Base-by-base conservation (phyloP, 805 yeast species). In the Maudiozyma pseudohumilis region DNA sequence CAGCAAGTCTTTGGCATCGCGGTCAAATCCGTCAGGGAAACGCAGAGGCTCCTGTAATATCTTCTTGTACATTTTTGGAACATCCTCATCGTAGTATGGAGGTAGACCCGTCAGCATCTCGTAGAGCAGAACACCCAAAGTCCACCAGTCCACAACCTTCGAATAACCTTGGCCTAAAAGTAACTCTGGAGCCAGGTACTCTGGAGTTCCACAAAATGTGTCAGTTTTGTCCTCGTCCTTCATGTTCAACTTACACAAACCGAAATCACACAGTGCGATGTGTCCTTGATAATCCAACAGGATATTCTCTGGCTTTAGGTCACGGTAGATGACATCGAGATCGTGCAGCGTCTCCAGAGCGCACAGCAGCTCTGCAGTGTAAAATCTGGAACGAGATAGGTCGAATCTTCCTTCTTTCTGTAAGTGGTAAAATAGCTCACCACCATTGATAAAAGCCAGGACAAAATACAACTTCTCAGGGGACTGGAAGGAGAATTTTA, bases 181-280 rank as follows among this genome's bases (percentile, higher is more conserved):
- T 48, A 92, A 67, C 61, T 92, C 98, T 1, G 98, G 98, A 1
- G 97, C 96, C 48, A 92, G 68, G 60, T 92, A 92, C 61, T 92
- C 97, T 0, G 97, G 97, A 0, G 98, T 92, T 29, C 98, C 98
- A 63, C 98, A 92, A 59, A 92, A 92, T 0, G 98, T 92, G 51
- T 80, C 81, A 1, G 86, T 80, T 60, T 83, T 83, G 51, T 87
- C 95, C 43, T 83, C 80, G 49, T 80, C 75, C 47, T 78, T 75
- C 98, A 92, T 92, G 65, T 92, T 86, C 51, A 92, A 74, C 63
- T 92, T 92, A 66, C 97, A 92, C 31, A 92, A 69, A 5, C 98
- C 98, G 58, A 92, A 92, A 64, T 92, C 98, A 66, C 98, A 92
- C 39, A 92, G 66, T 2, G 97, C 96, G 57, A 92, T 92, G 60